Conservation (phyloP, 2,329 filamentous ascomycete genomes). For the Pyrenochaeta sp. region DNA sequence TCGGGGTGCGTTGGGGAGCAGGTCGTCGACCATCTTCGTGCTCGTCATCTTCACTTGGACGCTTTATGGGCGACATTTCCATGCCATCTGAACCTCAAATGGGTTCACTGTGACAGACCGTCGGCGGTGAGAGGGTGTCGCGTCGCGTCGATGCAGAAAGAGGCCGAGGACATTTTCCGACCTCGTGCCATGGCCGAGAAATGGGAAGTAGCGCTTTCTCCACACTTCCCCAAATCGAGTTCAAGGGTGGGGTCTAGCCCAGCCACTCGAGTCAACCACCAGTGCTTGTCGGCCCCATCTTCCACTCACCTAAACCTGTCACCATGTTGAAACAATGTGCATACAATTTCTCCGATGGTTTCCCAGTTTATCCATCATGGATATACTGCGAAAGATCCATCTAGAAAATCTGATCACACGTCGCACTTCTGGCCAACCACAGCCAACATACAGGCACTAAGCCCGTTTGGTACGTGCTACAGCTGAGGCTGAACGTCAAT, state of each 20-base stretch:
- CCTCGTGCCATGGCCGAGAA: constrained; percentile 1
- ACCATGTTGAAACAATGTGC: no score
- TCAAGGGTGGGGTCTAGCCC: constrained; percentile 2
- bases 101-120: constrained; percentile 12
- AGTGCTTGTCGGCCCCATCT: neutral
- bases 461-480: no score
- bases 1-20: constrained; percentile 29
- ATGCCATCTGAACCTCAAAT: constrained; percentile 54
- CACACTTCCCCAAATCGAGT: constrained; percentile 4
- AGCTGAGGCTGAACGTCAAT: no score
- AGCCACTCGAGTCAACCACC: neutral
- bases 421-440: no score
- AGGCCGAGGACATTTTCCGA: neutral
- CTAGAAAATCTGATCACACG: no score
- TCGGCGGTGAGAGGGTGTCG: constrained; percentile 7
- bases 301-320: neutral
- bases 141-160: neutral
- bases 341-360: no score
- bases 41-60: constrained; percentile 37
- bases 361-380: no score
- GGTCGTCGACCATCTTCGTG: constrained; percentile 36
- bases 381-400: no score
- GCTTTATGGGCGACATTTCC: constrained; percentile 66
- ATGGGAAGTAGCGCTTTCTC: neutral
- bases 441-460: no score